Conservation (phyloP, 768 basidiomycete genomes). For the Termitomyces sp. region DNA sequence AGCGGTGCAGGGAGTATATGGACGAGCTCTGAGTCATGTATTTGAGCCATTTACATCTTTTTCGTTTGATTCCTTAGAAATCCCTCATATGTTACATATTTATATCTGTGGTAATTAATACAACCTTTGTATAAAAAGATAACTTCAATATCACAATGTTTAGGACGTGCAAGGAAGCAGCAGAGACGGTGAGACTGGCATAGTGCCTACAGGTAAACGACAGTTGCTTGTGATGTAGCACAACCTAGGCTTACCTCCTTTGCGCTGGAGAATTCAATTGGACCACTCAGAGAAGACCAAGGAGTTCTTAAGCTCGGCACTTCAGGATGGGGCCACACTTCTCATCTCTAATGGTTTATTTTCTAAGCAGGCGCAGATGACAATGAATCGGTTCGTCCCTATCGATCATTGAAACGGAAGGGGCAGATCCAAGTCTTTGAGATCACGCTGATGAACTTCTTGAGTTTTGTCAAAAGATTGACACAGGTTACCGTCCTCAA, state of each 20-base stretch:
- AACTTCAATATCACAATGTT: neutral
- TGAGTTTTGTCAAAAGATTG: neutral
- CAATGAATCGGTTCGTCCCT: neutral
- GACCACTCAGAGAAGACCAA: neutral
- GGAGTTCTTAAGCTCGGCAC: neutral
- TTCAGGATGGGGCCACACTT: neutral
- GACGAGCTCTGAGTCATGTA: slow-evolving; percentile 45
- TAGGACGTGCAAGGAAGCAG: too few species aligned
- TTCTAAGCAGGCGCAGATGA: neutral
- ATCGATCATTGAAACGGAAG: neutral
- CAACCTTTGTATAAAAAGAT: neutral
- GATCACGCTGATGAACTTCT: neutral
- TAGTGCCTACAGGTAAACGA: too few species aligned
- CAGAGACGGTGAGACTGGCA: too few species aligned
- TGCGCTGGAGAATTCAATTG: neutral
- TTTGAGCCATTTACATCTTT: neutral
- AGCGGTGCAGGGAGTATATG: slow-evolving; percentile 62
- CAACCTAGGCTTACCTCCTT: too few species aligned
- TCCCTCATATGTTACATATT: neutral
- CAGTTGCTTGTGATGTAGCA: neutral
- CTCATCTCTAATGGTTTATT: neutral
- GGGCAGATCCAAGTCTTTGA: neutral
- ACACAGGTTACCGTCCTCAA: neutral
- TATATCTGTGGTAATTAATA: neutral
- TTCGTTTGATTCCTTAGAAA: neutral